Evolutionary conservation across 306 rosid genomes (phyloP), one percentile per base, ranked within the genome.

Genomic region (Fragaria vesca): DNA sequence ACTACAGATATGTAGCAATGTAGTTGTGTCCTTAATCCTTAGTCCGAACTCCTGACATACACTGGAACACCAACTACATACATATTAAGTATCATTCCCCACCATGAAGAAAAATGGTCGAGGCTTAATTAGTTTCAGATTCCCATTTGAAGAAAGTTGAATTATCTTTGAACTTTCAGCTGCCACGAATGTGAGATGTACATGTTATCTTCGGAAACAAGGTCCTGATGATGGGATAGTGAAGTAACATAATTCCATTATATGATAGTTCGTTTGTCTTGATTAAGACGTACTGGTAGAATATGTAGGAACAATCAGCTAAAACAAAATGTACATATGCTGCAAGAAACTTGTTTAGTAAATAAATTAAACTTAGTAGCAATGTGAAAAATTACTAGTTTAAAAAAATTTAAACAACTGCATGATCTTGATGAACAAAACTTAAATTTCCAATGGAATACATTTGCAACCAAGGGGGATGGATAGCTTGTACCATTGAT

Each of bases 191-290:
- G 16, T 24, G 68, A 73, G 43, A 24, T 57, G 13, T 54, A 52
- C 51, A 55, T 40, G 52, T 55, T 46, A 71, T 72, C 65, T 51
- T 52, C 47, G 43, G 6, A 63, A 47, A 51, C 17, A 65, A 38
- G 51, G 68, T 55, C 40, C 52, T 66, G 75, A 54, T 66, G 69
- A 20, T 66, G 78, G 15, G 12, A 45, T 5, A 54, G 18, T 28
- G 69, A 62, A 47, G 28, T 12, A 34, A 26, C 61, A 61, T 62
- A 84, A 81, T 52, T 66, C 73, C 51, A 24, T 81, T 73, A 54
- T 13, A 52, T 62, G 71, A 68, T 80, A 52, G 87, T 80, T 77
- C 52, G 80, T 69, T 77, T 69, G 77, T 77, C 81, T 75, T 80
- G 85, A 51, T 50, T 60, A 28, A 60, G 55, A 76, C 30, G 78